Evolutionary conservation across 768 basidiomycete genomes (phyloP).

Genomic region (Psilocybe cyanescens): DNA sequence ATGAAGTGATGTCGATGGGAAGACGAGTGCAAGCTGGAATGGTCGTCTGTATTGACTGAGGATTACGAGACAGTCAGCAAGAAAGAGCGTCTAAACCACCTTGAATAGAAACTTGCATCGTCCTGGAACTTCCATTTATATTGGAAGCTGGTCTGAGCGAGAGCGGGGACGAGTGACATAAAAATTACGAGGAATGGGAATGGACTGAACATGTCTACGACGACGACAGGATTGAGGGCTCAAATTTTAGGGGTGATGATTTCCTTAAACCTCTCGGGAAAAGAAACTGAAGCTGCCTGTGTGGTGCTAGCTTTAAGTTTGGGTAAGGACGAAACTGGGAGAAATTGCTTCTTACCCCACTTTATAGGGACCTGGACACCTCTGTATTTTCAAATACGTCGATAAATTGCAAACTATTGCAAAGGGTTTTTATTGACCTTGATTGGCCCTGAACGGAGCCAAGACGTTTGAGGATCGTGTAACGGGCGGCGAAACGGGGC

Average conservation of each 20-base stretch:
- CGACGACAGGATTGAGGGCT: too few relatives aligned
- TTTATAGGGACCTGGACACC: too few relatives aligned
- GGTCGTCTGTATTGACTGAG: conserved; percentile 10
- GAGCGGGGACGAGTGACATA: background rate
- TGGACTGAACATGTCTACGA: background rate
- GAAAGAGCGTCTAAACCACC: background rate
- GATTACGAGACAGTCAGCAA: background rate
- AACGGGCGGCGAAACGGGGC: too few relatives aligned
- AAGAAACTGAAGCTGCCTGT: too few relatives aligned
- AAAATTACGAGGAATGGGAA: background rate
- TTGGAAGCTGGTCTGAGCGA: conserved; percentile 12
- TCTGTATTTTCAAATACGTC: too few relatives aligned
- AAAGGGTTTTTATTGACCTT: too few relatives aligned
- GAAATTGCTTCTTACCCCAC: too few relatives aligned
- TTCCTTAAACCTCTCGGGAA: background rate
- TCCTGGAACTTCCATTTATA: conserved; percentile 15
- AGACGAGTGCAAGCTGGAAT: conserved; percentile 28
- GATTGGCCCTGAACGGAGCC: too few relatives aligned
- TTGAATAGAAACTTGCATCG: background rate
- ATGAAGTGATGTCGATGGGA: conserved; percentile 25
- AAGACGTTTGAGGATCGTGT: too few relatives aligned
- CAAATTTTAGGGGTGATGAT: background rate
- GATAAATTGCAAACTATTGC: too few relatives aligned
- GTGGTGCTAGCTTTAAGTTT: too few relatives aligned
- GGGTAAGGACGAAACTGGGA: too few relatives aligned